A percentile compares a stretch with the other conserved stretches of the same genome.
Conservation (phyloP, 768 basidiomycete species). For the Mycena vitilis region DNA sequence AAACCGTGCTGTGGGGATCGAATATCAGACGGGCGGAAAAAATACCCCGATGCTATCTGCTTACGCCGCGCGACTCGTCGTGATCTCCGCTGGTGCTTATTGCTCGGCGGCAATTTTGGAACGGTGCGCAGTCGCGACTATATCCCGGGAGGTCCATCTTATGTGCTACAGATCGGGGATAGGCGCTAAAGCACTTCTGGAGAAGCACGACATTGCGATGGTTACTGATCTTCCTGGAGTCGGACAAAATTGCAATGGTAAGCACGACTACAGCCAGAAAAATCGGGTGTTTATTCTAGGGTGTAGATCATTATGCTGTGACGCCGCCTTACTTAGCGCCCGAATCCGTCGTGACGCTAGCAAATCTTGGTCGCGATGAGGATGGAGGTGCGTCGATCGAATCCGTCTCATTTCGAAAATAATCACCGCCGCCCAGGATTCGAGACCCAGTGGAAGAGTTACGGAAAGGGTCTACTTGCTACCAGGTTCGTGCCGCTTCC, state of each 20-base stretch:
- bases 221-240: conserved; percentile 67
- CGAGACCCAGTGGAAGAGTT: not conserved
- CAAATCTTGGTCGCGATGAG: not conserved
- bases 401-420: not conserved
- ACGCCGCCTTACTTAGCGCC: not conserved
- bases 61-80: conserved; percentile 56
- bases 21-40: conserved; percentile 49
- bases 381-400: not conserved
- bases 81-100: conserved; percentile 64
- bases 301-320: not conserved
- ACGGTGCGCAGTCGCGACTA: conserved; percentile 40
- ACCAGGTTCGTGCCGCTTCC: conserved; percentile 55
- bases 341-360: not conserved
- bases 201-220: not conserved
- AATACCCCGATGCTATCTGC: conserved; percentile 34
- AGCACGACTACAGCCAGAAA: no score
- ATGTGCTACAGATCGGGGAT: not conserved
- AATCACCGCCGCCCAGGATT: not conserved
- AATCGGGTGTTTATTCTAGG: not conserved
- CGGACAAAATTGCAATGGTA: conserved; percentile 67
- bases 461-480: conserved; percentile 54
- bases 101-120: conserved; percentile 70
- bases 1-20: conserved; percentile 59
- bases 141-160: no score
- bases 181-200: not conserved